phyloP scores from a whole-genome alignment of 2,329 filamentous ascomycete genomes.

The Sclerotinia borealis region DNA sequence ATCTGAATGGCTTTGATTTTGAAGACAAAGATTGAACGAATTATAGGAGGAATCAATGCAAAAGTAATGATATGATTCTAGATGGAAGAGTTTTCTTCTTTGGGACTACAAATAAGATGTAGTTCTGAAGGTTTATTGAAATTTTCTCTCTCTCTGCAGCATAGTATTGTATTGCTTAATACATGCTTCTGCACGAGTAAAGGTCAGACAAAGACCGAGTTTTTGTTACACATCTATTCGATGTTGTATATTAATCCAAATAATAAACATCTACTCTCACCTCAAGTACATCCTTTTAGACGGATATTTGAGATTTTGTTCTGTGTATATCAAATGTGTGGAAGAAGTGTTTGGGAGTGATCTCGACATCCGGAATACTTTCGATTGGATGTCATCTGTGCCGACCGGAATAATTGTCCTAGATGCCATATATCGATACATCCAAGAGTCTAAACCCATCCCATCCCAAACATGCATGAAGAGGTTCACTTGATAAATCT shows the following conservation, averaged over 20 bases:
- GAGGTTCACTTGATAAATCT: neutral
- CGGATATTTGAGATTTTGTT: neutral
- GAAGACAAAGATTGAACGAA: constrained; percentile 10
- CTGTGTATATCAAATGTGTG: too few species aligned
- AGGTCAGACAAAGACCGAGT: neutral
- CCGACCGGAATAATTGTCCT: neutral
- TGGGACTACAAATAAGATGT: neutral
- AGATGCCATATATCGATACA: neutral
- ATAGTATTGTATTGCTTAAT: neutral
- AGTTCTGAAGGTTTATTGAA: neutral
- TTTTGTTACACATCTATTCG: neutral
- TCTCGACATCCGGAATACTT: neutral
- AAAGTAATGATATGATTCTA: neutral
- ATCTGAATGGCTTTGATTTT: constrained; percentile 22
- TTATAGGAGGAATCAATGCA: neutral
- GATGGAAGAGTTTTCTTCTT: neutral
- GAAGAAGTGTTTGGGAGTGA: neutral
- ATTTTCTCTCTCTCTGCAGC: neutral
- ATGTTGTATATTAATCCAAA: neutral
- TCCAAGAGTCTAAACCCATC: neutral
- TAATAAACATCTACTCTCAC: neutral
- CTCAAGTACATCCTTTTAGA: neutral
- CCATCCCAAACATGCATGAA: neutral
- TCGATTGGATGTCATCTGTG: neutral
- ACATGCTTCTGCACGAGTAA: neutral